phyloP scores from a whole-genome alignment of 1,284 basidiomycete species.

The Austroboletus novae-zelandiae region DNA sequence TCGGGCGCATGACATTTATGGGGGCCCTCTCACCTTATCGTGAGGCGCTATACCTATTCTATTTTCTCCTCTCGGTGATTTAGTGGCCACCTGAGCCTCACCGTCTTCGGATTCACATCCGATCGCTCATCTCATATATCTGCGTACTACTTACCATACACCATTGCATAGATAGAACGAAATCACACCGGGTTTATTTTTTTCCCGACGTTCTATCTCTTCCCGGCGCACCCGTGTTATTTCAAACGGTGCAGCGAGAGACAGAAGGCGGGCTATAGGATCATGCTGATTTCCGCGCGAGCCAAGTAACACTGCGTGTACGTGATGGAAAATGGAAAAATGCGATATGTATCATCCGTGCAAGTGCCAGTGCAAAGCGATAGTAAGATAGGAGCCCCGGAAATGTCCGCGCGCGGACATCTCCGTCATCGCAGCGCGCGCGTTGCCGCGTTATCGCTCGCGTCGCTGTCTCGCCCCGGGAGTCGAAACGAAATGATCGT shows the following conservation, averaged over 20 bases:
- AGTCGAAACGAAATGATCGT: too few relatives aligned
- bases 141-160: background rate
- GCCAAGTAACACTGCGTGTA: background rate
- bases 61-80: background rate
- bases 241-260: background rate
- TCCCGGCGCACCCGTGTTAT: slow-evolving; percentile 2
- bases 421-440: slow-evolving; percentile 7
- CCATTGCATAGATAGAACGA: background rate
- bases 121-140: background rate
- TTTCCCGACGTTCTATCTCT: background rate
- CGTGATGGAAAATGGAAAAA: background rate
- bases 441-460: too few relatives aligned
- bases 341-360: too few relatives aligned
- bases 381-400: too few relatives aligned
- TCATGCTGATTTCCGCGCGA: background rate
- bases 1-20: background rate
- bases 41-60: background rate
- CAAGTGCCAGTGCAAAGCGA: too few relatives aligned
- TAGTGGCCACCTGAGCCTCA: too few relatives aligned
- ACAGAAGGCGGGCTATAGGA: slow-evolving; percentile 2
- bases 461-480: too few relatives aligned
- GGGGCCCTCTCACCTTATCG: slow-evolving; percentile 10
- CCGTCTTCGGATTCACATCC: slow-evolving; percentile 9
- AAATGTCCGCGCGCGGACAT: slow-evolving; percentile 6
- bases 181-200: background rate